Evolutionary conservation across 2,329 filamentous ascomycete species (phyloP), one percentile per base, ranked within the genome.

Genomic region (Monosporascus ibericus): DNA sequence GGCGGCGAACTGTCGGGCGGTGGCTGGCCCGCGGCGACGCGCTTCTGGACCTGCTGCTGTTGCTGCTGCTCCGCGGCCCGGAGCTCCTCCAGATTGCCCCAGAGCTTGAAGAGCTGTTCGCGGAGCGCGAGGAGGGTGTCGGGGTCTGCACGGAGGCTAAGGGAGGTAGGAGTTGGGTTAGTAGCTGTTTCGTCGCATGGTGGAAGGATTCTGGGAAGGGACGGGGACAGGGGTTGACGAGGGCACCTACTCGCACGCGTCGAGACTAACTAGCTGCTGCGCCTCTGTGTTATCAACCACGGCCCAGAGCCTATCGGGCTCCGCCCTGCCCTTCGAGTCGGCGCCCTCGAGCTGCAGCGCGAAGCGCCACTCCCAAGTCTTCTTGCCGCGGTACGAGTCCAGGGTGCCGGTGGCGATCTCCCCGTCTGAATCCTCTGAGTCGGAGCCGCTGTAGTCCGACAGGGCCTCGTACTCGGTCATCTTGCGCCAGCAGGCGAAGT

Each of bases 361-460:
- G 68, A 96, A 96, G 15, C 81, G 79, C 92, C 92, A 96, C 67
- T 94, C 84, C 88, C 90, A 96, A 7, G 67, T 63, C 14, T 58
- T 65, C 6, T 58, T 38, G n/a, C 58, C 55, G 1, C 65, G 44
- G n/a, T 62, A 65, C 4, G 59, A 58, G 25, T 62, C 54, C 14
- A 64, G 51, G 4, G 52, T 62, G 46, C 54, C 57, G 15, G 49
- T 39, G 6, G 67, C 63, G 20, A 63, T 61, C 17, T 67, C 67
- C 9, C 20, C 17, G 22, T 46, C 42, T 6, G 42, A 25, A 9
- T 27, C 42, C 4, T 27, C 24, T 4, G 22, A 9, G 9, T 5
- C 22, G 17, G 42, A 46, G 5, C 69, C 65, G 25, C 74, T 68
- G 48, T 60, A 60, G 52, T 76, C 77, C 0, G 77, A 79, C 14